Percentiles rank a stretch among this genome's conserved stretches.
Evolutionary conservation across 495 filamentous ascomycete species (phyloP).

Genomic region (Aspergillus carlsbadensis): DNA sequence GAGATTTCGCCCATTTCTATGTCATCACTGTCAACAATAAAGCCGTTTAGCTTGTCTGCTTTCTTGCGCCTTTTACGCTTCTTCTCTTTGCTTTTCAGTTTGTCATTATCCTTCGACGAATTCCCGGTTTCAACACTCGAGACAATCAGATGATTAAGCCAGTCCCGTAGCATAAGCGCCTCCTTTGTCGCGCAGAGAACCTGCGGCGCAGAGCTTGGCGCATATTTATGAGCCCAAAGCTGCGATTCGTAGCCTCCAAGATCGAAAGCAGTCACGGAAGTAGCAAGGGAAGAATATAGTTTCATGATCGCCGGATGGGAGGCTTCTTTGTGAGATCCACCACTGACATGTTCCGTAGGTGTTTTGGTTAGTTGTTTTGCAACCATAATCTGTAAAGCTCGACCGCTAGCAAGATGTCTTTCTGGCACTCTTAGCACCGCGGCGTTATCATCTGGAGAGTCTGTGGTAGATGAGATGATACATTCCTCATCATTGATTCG

Average conservation of each 20-base stretch:
- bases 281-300: slow-evolving; percentile 58
- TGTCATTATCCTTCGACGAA: slow-evolving; percentile 39
- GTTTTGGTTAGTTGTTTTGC: slow-evolving; percentile 33
- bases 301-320: slow-evolving; percentile 58
- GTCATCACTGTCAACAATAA: slow-evolving; percentile 82
- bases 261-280: slow-evolving; percentile 76
- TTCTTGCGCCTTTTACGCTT: slow-evolving; percentile 68
- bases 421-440: slow-evolving; percentile 33
- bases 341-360: background rate
- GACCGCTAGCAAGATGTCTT: slow-evolving; percentile 36
- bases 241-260: slow-evolving; percentile 67
- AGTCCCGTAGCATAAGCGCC: slow-evolving; percentile 70
- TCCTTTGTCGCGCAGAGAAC: slow-evolving; percentile 78
- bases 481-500: slow-evolving; percentile 36
- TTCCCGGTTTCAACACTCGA: slow-evolving; percentile 67
- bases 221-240: slow-evolving; percentile 85
- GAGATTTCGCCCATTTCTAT: slow-evolving; percentile 74
- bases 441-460: background rate
- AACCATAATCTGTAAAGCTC: slow-evolving; percentile 30
- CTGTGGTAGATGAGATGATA: slow-evolving; percentile 17
- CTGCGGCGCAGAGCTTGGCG: slow-evolving; percentile 64
- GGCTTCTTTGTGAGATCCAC: slow-evolving; percentile 4
- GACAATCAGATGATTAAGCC: slow-evolving; percentile 76
- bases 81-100: slow-evolving; percentile 40
- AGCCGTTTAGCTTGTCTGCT: slow-evolving; percentile 70